Percentiles rank a stretch among this genome's conserved stretches.
These are phyloP conservation scores for Xylaria sp. DNA, from an alignment of 2,329 filamentous ascomycete species.

Conservation along the genomic window DNA sequence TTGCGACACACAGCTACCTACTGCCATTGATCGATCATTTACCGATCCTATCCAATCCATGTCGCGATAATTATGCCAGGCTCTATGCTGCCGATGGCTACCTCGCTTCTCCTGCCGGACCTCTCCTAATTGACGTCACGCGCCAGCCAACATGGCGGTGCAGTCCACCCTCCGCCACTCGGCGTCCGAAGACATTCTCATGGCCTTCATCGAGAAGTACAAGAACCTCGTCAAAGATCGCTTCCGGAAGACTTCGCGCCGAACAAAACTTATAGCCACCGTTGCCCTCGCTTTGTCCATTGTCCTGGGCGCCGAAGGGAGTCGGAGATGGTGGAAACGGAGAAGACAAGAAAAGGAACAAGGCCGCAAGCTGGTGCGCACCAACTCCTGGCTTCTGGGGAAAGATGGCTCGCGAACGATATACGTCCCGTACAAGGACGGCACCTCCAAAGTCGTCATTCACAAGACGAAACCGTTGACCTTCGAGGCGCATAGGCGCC, in stretches of 20 bases:
- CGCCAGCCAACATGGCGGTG: constrained; percentile 73
- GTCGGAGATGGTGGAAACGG: constrained; percentile 79
- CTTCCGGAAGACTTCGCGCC: constrained; percentile 73
- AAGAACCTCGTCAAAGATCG: constrained; percentile 62
- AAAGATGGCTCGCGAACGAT: constrained; percentile 96
- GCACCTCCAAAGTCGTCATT: constrained; percentile 91
- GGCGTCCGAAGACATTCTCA: constrained; percentile 73
- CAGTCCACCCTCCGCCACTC: constrained; percentile 84
- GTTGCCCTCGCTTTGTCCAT: constrained; percentile 82
- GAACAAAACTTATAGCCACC: constrained; percentile 79
- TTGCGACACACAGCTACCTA: background rate
- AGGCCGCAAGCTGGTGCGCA: constrained; percentile 82
- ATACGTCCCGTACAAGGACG: constrained; percentile 90
- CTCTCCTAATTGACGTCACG: constrained; percentile 40
- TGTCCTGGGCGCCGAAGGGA: constrained; percentile 80
- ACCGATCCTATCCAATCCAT: background rate
- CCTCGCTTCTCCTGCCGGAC: constrained; percentile 25
- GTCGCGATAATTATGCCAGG: constrained; percentile 34
- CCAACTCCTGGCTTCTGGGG: constrained; percentile 91
- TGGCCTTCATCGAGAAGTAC: constrained; percentile 72
- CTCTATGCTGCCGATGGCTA: constrained; percentile 43
- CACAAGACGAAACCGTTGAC: constrained; percentile 90
- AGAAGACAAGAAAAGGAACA: constrained; percentile 82
- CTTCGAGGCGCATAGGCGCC: constrained; percentile 92
- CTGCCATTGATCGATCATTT: background rate